Percentiles rank a stretch among this genome's conserved stretches.
These are phyloP conservation scores for Alternaria rosae DNA, from an alignment of 2,329 filamentous ascomycete species.

Conservation along the genomic window DNA sequence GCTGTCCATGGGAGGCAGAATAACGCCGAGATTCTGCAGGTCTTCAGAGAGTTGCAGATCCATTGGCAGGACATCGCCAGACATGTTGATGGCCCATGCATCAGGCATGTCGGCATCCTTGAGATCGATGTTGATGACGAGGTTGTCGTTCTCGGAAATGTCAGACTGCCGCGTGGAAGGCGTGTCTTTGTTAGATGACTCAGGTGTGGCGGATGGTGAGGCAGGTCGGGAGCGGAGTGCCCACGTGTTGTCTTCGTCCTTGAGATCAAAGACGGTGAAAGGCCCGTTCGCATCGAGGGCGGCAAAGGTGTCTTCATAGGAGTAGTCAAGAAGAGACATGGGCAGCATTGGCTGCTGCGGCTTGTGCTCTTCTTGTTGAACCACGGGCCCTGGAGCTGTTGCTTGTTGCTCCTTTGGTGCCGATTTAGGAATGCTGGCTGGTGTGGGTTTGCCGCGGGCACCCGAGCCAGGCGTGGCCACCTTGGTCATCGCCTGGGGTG, in stretches of 20 bases:
- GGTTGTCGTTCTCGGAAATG: conserved; percentile 52
- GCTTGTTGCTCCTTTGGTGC: conserved; percentile 35
- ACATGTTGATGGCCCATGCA: conserved; percentile 38
- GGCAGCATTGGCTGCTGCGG: conserved; percentile 33
- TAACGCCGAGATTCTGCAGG: conserved; percentile 39
- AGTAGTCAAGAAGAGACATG: conserved; percentile 40
- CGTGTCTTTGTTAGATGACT: conserved; percentile 48
- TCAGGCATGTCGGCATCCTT: conserved; percentile 46
- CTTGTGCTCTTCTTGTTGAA: conserved; percentile 29
- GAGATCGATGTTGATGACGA: conserved; percentile 50
- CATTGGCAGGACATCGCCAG: conserved; percentile 39
- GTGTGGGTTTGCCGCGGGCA: conserved; percentile 43
- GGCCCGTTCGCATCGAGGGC: conserved; percentile 42
- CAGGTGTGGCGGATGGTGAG: conserved; percentile 44
- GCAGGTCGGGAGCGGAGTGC: conserved; percentile 40
- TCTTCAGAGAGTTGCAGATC: conserved; percentile 44
- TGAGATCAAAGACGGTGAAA: conserved; percentile 44
- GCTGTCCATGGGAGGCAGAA: conserved; percentile 43
- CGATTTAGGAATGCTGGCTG: conserved; percentile 34
- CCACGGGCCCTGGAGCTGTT: conserved; percentile 23
- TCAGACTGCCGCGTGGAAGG: conserved; percentile 51
- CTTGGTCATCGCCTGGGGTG: conserved; percentile 46
- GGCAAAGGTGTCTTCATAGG: conserved; percentile 44
- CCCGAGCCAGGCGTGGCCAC: conserved; percentile 44
- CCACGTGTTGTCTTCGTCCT: conserved; percentile 47